Conservation (phyloP, 2,329 filamentous ascomycete genomes). For the Colletotrichum horii region DNA sequence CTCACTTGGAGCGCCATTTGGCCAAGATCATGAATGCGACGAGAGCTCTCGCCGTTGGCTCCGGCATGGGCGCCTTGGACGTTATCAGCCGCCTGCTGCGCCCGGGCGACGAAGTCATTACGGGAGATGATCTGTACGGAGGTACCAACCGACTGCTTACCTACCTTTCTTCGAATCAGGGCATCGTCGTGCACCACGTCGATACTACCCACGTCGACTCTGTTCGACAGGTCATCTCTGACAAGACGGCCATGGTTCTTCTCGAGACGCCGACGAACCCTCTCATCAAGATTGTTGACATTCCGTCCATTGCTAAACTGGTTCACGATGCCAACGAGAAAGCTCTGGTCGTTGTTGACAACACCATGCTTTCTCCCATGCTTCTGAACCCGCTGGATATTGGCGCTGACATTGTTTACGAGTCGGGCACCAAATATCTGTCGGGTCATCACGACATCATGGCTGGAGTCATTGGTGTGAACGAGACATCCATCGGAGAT, state of each 20-base stretch:
- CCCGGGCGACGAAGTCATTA: slow-evolving; percentile 95
- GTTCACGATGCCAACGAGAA: slow-evolving; percentile 79
- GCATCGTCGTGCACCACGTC: slow-evolving; percentile 93
- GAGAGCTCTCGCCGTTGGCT: slow-evolving; percentile 90
- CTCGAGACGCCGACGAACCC: slow-evolving; percentile 98
- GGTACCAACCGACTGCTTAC: slow-evolving; percentile 93
- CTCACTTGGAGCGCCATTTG: slow-evolving; percentile 93
- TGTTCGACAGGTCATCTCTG: slow-evolving; percentile 71
- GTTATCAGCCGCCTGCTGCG: slow-evolving; percentile 91
- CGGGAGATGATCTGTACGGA: slow-evolving; percentile 95
- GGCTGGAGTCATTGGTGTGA: slow-evolving; percentile 95
- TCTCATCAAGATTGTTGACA: slow-evolving; percentile 96
- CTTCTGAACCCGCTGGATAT: slow-evolving; percentile 92
- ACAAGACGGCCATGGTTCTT: slow-evolving; percentile 93
- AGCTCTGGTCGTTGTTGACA: slow-evolving; percentile 90
- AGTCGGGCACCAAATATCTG: slow-evolving; percentile 96
- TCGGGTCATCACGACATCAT: slow-evolving; percentile 99
- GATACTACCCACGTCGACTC: slow-evolving; percentile 83
- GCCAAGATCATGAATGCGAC: slow-evolving; percentile 99
- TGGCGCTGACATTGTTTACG: slow-evolving; percentile 95
- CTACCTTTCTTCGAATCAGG: slow-evolving; percentile 86
- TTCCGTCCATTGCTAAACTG: slow-evolving; percentile 76
- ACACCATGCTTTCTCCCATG: slow-evolving; percentile 98
- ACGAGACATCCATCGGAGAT: slow-evolving; percentile 81
- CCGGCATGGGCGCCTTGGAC: slow-evolving; percentile 96